Base-by-base conservation (phyloP, 2,329 filamentous ascomycete species). In the Cladobotryum mycophilum region DNA sequence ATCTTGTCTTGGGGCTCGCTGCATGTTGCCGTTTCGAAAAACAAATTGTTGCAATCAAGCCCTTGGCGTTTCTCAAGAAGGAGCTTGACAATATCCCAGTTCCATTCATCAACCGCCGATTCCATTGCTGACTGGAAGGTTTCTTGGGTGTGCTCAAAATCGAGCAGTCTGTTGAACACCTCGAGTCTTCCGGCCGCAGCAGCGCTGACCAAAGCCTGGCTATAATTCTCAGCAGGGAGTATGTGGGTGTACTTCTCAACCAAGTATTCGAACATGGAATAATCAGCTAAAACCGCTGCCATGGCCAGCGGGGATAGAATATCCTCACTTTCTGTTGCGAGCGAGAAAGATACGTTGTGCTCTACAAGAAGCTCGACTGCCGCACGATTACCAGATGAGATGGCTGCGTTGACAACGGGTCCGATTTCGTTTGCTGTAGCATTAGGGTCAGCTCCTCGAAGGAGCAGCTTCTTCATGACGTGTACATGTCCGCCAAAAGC, bases 201-300 rank as follows among this genome's bases (percentile, higher is more conserved):
- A 4, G 70, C 66, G n/a, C 61, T 65, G 18, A 71, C 56, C 3
- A 73, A 57, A 1, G 70, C 70, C 30, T 64, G 69, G 41, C 65
- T 66, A 37, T 67, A 73, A 47, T 73, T 70, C 33, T 66, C 57
- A 3, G 63, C 50, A 1, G 70, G 67, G 0, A 73, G 53, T 45
- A 67, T 69, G 9, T 68, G 64, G 0, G 66, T 61, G 47, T 71
- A 73, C n/a, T 66, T 61, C 9, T 68, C 56, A 13, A 72, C 61
- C 1, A 73, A 58, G 42, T 70, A 72, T 9, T 71, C 65, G 37
- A 73, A 70, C 63, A 73, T 72, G 2, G 67, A 61, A 4, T 66
- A 47, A 37, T 73, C 68, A 0, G 69, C 66, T 9, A 70, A 55
- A 12, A 64, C 55, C 1, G 69, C 70, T 8, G 70, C 68, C 3